A percentile compares a stretch with the other conserved stretches of the same genome.
phyloP scores from a whole-genome alignment of 495 filamentous ascomycete genomes.

The Podospora sp. region DNA sequence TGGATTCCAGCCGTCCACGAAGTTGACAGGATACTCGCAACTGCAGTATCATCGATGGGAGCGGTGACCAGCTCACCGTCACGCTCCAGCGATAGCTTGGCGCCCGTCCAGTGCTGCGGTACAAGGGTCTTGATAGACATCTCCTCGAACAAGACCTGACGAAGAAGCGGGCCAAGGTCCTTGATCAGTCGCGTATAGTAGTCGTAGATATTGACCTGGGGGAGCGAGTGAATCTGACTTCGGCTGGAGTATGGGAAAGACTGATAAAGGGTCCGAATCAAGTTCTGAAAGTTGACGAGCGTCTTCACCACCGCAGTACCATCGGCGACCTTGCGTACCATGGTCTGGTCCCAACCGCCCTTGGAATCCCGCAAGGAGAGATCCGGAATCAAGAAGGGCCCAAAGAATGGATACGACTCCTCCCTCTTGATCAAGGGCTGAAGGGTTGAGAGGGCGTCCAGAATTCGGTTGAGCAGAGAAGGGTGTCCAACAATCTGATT shows the following conservation, averaged over 20 bases:
- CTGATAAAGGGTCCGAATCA: constrained; percentile 71
- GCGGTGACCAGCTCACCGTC: background rate
- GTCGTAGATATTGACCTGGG: constrained; percentile 77
- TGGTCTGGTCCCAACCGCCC: constrained; percentile 36
- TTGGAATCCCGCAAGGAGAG: constrained; percentile 29
- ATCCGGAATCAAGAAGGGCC: constrained; percentile 51
- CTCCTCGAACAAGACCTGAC: constrained; percentile 81
- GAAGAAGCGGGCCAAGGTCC: constrained; percentile 73
- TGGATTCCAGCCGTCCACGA: constrained; percentile 43
- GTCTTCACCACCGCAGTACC: constrained; percentile 79
- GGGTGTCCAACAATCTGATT: constrained; percentile 82
- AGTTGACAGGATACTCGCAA: constrained; percentile 19
- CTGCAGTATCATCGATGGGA: constrained; percentile 15
- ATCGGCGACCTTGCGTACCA: constrained; percentile 46
- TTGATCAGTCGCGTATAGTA: constrained; percentile 69
- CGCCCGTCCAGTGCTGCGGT: constrained; percentile 45
- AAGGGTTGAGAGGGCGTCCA: constrained; percentile 67
- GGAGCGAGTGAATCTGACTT: constrained; percentile 51
- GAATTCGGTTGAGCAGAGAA: constrained; percentile 72
- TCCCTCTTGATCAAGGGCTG: constrained; percentile 60
- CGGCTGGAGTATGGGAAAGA: constrained; percentile 67
- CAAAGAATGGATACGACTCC: constrained; percentile 57
- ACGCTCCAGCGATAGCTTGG: background rate
- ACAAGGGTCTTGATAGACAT: constrained; percentile 60
- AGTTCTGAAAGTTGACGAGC: constrained; percentile 70